Evolutionary conservation across 2,329 filamentous ascomycete species (phyloP), one percentile per base, ranked within the genome.

Genomic region (Aspergillus puulaauensis): DNA sequence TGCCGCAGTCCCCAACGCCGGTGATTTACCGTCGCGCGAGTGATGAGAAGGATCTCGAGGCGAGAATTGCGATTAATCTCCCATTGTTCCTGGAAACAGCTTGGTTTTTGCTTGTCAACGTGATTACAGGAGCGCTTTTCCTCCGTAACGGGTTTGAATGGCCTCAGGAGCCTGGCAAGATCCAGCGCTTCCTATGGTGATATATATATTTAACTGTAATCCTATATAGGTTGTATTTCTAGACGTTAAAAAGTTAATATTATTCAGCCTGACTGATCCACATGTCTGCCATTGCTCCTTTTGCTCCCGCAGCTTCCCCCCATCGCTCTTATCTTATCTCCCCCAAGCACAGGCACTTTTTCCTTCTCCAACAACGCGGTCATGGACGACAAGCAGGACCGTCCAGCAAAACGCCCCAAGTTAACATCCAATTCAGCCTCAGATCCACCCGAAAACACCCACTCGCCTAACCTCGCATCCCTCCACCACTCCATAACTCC

Each of bases 101-200:
- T 0, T 88, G 85, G 85, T 80, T 83, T 56, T 57, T 85, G 50
- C 47, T 72, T 7, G 76, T 88, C 33, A 67, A 66, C 47, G 62
- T 50, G 31, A 50, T 64, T 27, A 67, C 81, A 60, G 64, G 63
- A n/a, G 62, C 62, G 35, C 46, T 67, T 15, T 67, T 67, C 31
- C 52, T 67, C 39, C 63, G 62, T 40, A 62, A 64, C 15, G 63
- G 64, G 2, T 67, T 67, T 35, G 64, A 65, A 40, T 67, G 65
- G 65, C 65, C 64, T 6, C 65, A 67, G 59, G 65, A 67, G 56
- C 65, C 65, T n/a, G 64, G 65, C 1, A 64, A 60, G 75, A 79
- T 64, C 85, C 88, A 77, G 89, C 90, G 79, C 82, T 89, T 82
- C 88, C 89, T 64, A 89, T 80, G 61, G 80, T 88, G 63, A 90